A percentile compares a stretch with the other conserved stretches of the same genome.
phyloP scores from a whole-genome alignment of 345 rosid genomes.

The Populus ilicifolia region DNA sequence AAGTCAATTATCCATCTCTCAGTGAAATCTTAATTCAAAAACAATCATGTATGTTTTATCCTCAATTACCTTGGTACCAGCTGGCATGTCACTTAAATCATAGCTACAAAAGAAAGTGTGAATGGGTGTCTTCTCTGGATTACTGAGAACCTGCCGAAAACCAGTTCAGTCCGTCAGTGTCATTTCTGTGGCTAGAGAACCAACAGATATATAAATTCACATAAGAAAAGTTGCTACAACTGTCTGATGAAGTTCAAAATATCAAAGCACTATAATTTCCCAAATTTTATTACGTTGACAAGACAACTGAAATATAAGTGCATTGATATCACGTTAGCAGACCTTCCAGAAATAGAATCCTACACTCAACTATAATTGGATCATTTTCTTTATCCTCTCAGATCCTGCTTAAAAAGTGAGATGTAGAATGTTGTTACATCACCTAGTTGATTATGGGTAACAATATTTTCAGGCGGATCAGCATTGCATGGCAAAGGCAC shows the following conservation, averaged over 20 bases:
- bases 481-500: neutral
- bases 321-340: neutral
- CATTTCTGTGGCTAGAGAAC: neutral
- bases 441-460: neutral
- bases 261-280: neutral
- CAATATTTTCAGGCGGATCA: neutral
- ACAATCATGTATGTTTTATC: neutral
- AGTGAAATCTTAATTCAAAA: neutral
- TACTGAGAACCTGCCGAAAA: conserved; percentile 79
- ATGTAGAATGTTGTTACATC: neutral
- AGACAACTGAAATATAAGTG: neutral
- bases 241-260: neutral
- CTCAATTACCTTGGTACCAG: conserved; percentile 64
- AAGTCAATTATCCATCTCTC: neutral
- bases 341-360: neutral
- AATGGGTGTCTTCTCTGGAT: conserved; percentile 94
- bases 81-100: conserved; percentile 95
- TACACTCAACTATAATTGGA: no score
- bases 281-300: neutral
- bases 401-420: neutral
- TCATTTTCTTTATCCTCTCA: neutral
- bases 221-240: neutral
- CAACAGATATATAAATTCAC: neutral
- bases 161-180: conserved; percentile 1
- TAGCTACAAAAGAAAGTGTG: conserved; percentile 91